Base-by-base conservation (phyloP, 495 filamentous ascomycete genomes). In the Penicillium robsamsonii region DNA sequence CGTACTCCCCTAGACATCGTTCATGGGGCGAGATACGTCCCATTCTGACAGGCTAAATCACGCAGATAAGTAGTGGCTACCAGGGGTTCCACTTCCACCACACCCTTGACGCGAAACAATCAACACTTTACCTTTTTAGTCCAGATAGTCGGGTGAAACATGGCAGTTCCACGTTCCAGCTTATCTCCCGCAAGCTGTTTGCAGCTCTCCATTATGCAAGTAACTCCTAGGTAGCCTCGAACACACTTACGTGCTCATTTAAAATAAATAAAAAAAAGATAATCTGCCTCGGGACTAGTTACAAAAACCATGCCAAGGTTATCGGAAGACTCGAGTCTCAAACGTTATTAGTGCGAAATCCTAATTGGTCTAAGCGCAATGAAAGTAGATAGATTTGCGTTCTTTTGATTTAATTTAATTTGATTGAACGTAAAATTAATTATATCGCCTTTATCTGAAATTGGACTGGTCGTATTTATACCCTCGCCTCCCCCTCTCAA, bases 31-130 rank as follows among this genome's bases (percentile, higher is more conserved):
- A 48, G 56, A 65, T 65, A n/a, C 59, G 46, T 62, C 56, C 61
- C 58, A 48, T 54, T 54, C 6, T 61, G 62, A 57, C 59, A 59
- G 56, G 24, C 56, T 56, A 47, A 57, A 60, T 63, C 61, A 51
- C 53, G 53, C 56, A 53, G 60, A 59, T 59, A 50, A 53, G 40
- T 27, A 46, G 51, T 43, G n/a, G 50, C 13, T 15, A 31, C 27
- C 12, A 33, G 25, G 30, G 30, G 52, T 38, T 42, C 51, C 51
- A 35, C 41, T n/a, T n/a, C n/a, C n/a, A n/a, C 41, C 41, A 35
- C 30, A 31, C 30, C 25, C 52, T 47, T 3, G 42, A 15, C 22
- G 6, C 11, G 35, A 18, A 7, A 43, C 24, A 43, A 43, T 22
- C 13, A 43, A 3, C 12, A 17, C 5, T 20, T 27, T n/a, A 15